Evolutionary conservation across 2,329 filamentous ascomycete species (phyloP).

Genomic region (Clonostachys rhizophaga): DNA sequence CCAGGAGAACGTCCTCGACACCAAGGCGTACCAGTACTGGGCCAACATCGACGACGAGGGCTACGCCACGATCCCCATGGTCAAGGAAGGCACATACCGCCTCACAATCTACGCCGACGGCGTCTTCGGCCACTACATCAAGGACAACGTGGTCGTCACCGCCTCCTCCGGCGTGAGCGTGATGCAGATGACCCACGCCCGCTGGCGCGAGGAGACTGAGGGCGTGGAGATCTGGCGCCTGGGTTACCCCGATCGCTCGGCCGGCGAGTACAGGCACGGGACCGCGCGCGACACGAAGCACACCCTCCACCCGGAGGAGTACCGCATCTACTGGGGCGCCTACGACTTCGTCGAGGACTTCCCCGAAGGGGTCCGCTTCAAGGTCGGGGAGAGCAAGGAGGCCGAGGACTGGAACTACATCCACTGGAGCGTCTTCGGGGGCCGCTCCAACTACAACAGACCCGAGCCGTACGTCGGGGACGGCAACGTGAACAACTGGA

Average conservation of each 20-base stretch:
- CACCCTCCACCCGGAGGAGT: slow-evolving; percentile 48
- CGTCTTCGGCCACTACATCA: slow-evolving; percentile 54
- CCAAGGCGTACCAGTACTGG: slow-evolving; percentile 60
- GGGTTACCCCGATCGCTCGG: slow-evolving; percentile 56
- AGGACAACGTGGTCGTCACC: slow-evolving; percentile 40
- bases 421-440: slow-evolving; percentile 61
- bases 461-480: slow-evolving; percentile 34
- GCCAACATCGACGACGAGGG: slow-evolving; percentile 41
- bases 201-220: slow-evolving; percentile 49
- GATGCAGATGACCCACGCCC: slow-evolving; percentile 28
- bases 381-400: slow-evolving; percentile 45
- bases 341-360: slow-evolving; percentile 58
- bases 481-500: slow-evolving; percentile 53
- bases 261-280: slow-evolving; percentile 57
- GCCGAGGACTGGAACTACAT: slow-evolving; percentile 55
- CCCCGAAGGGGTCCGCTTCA: slow-evolving; percentile 51
- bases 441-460: slow-evolving; percentile 41
- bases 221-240: slow-evolving; percentile 59
- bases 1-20: slow-evolving; percentile 40
- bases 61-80: slow-evolving; percentile 43
- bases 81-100: slow-evolving; percentile 55
- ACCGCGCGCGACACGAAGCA: slow-evolving; percentile 40
- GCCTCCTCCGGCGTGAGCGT: background rate
- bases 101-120: slow-evolving; percentile 59
- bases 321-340: slow-evolving; percentile 55